Percentiles rank a stretch among this genome's conserved stretches.
Evolutionary conservation across 1,284 basidiomycete species (phyloP).

Genomic region (Cutaneotrichosporon sp.): DNA sequence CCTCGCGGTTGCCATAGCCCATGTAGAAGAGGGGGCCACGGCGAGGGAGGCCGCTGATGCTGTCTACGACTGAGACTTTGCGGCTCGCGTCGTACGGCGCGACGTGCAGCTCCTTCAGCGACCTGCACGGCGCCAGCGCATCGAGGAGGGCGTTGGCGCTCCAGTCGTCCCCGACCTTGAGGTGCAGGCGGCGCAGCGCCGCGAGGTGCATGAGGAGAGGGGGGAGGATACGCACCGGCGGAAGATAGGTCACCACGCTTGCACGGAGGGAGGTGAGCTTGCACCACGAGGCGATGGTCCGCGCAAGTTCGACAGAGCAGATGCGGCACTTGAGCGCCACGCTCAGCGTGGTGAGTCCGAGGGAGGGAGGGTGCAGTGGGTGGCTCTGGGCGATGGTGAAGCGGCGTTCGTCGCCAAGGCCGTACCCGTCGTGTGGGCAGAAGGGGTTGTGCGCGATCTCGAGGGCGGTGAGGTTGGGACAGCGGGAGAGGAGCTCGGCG

Average conservation of each 20-base stretch:
- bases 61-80: conserved; percentile 12
- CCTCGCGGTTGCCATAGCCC: no score
- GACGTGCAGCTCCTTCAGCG: conserved; percentile 7
- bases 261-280: not conserved
- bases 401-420: not conserved
- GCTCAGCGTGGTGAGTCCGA: not conserved
- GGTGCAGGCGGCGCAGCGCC: not conserved
- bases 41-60: no score
- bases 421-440: conserved; percentile 13
- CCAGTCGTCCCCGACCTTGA: conserved; percentile 12
- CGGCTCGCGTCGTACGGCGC: conserved; percentile 14
- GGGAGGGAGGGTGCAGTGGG: not conserved
- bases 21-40: no score
- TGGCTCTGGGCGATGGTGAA: not conserved
- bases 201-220: not conserved
- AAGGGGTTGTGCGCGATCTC: conserved; percentile 12
- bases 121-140: not conserved
- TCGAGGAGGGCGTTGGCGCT: not conserved
- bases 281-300: not conserved
- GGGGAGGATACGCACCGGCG: not conserved
- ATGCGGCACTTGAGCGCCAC: conserved; percentile 10
- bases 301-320: conserved; percentile 2
- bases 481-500: not conserved
- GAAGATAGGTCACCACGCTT: not conserved
- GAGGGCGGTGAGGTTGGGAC: not conserved